Base-by-base conservation (phyloP, 306 rosid genomes). In the Glycine latifolia region DNA sequence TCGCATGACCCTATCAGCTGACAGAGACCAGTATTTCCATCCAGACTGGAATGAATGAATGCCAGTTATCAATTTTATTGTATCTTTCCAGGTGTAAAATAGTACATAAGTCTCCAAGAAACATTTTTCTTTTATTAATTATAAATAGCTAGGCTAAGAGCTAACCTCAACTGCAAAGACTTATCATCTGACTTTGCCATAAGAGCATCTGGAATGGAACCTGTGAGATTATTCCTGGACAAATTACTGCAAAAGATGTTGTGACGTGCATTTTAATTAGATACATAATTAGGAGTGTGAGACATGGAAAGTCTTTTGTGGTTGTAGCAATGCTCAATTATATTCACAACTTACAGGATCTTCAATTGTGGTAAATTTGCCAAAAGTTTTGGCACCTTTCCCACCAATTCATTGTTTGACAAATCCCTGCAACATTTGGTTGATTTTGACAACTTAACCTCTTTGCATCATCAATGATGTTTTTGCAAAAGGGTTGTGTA, bases 371-470 rank as follows among this genome's bases (percentile, higher is more conserved):
- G 50, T 55, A 89, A 58, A 7, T 50, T 31, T 20, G 83, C 85
- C 4, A 89, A 66, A 67, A 79, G 79, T 5, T 71, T 59, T 0
- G 90, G 92, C 9, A 87, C 7, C 26, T 59, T 3, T 26, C 92
- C 89, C 0, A 80, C 78, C 20, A 89, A 75, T 10, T 83, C 80
- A 58, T 89, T 89, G 80, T 83, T 59, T 33, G 90, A 85, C 26
- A 87, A 72, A 73, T 89, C 81, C 74, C 81, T 77, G 15, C 41
- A 52, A 50, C n/a, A 50, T 50, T 50, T 56, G 16, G 26, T 31
- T 61, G 8, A 3, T 61, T 31, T 52, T 5, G 26, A 7, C 1
- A 5, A 31, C 11, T 9, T 16, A 11, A 55, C 10, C 61, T 55
- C 4, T 3, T 0, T 7, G 0, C 31, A 15, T 15, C 20, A 15